Base-by-base conservation (phyloP, 495 filamentous ascomycete species). In the Hypoxylon trugodes region DNA sequence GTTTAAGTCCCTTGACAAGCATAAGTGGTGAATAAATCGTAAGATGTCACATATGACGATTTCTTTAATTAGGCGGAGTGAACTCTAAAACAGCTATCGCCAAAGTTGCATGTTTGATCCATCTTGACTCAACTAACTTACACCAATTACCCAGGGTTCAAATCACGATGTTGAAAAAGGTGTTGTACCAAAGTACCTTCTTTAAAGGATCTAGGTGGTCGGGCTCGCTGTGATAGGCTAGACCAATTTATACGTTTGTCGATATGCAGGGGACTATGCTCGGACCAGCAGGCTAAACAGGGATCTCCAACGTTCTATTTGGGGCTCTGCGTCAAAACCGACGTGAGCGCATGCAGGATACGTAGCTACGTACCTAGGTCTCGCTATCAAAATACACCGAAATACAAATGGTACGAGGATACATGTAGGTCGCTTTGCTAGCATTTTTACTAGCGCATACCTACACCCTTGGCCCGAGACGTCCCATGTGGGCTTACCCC, bases 261-360 rank as follows among this genome's bases (percentile, higher is more conserved):
- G 59, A 68, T 64, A 59, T 68, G 65, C 64, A 67, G 58, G 64
- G 64, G 64, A 25, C 46, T 35, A 49, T 53, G 64, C 64, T 62
- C 53, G 24, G 53, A 36, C 64, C 64, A 53, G 42, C 2, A 43
- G 40, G 19, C 64, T 42, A 59, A 61, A 22, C 64, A 62, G 53
- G 64, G 64, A 59, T 67, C 64, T 50, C 47, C 64, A 59, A 59
- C 36, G 42, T 67, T 67, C 64, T 67, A 67, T 67, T 67, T 67
- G 64, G 64, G 64, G 64, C 64, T 67, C 64, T 67, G 64, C 64
- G 57, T 61, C 47, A 53, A 67, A 61, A 57, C 55, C 49, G 62
- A 66, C n/a, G n/a, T 40, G 43, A 19, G 42, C 55, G 24, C 41
- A 59, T 48, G 46, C 46, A 51, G 40, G 36, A 21, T 54, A 52